Conservation (phyloP, 495 filamentous ascomycete species). For the Neurospora discreta region DNA sequence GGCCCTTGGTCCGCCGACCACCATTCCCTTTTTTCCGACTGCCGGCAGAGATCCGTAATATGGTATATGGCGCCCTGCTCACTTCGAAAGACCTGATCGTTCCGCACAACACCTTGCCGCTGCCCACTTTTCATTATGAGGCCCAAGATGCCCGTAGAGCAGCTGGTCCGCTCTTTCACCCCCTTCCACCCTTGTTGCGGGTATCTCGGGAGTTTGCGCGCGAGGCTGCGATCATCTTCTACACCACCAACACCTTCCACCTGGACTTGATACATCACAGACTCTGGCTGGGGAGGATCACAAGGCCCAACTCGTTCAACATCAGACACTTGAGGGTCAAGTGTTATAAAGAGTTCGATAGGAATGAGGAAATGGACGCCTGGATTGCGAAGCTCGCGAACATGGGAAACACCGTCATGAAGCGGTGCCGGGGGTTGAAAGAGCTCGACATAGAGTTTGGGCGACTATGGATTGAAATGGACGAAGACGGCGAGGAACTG, state of each 20-base stretch:
- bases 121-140: background rate
- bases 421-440: background rate
- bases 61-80: background rate
- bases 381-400: constrained; percentile 35
- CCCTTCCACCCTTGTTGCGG: background rate
- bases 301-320: background rate
- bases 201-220: background rate
- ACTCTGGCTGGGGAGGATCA: background rate
- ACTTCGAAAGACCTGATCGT: background rate
- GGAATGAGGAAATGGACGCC: constrained; percentile 33
- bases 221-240: background rate
- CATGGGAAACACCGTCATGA: constrained; percentile 1
- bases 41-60: background rate
- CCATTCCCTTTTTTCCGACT: background rate
- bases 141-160: background rate
- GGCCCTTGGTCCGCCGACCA: background rate
- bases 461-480: too few relatives aligned
- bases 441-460: background rate
- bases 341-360: constrained; percentile 19
- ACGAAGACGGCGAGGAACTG: too few relatives aligned
- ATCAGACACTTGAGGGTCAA: background rate
- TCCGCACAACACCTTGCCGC: background rate
- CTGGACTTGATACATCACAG: background rate
- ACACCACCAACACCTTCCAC: background rate
- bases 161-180: background rate